phyloP scores from a whole-genome alignment of 331 rosid genomes.

The Pyracantha coccinea region DNA sequence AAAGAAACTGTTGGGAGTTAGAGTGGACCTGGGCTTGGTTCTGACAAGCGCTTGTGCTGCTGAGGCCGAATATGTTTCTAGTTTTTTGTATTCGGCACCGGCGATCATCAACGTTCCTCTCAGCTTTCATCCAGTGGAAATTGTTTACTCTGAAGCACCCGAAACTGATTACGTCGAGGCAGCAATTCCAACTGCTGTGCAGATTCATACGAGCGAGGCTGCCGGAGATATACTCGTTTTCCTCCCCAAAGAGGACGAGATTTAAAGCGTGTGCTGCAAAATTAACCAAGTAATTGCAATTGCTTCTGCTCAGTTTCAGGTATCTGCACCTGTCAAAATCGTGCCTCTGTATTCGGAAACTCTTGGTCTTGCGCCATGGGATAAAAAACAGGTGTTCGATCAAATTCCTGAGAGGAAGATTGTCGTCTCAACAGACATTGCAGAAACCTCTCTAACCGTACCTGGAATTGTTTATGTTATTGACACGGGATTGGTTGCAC shows the following conservation, averaged over 20 bases:
- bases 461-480: slow-evolving; percentile 74
- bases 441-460: slow-evolving; percentile 68
- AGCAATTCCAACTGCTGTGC: slow-evolving; percentile 60
- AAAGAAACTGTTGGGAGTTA: no score
- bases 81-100: no score
- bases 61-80: no score
- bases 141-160: slow-evolving; percentile 48
- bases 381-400: slow-evolving; percentile 69
- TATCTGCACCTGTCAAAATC: slow-evolving; percentile 50
- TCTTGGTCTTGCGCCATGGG: slow-evolving; percentile 46
- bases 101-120: no score
- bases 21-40: slow-evolving; percentile 38
- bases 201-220: slow-evolving; percentile 60
- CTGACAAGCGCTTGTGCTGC: slow-evolving; percentile 63
- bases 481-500: slow-evolving; percentile 72
- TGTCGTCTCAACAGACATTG: slow-evolving; percentile 67
- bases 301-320: slow-evolving; percentile 46
- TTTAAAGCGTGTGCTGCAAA: slow-evolving; percentile 69
- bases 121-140: slow-evolving; percentile 51
- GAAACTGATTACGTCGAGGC: slow-evolving; percentile 70
- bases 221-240: slow-evolving; percentile 75
- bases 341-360: slow-evolving; percentile 60
- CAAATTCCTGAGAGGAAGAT: slow-evolving; percentile 60
- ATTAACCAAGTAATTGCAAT: slow-evolving; percentile 47
- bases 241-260: slow-evolving; percentile 70